Base-by-base conservation (phyloP, 2,329 filamentous ascomycete genomes). In the Penicillium sp. region DNA sequence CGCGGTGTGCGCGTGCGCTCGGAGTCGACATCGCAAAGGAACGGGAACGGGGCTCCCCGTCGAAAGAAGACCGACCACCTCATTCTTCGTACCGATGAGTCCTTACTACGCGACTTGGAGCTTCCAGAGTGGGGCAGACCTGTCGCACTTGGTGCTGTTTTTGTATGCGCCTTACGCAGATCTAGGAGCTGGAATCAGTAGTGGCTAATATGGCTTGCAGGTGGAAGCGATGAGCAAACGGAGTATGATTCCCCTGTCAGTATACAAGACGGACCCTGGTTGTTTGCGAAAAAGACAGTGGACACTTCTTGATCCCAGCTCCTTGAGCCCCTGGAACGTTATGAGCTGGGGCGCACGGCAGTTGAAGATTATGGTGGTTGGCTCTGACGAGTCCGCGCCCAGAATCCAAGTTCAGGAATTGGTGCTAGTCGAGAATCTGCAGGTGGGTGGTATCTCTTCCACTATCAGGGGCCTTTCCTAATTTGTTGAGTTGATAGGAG, bases 91-190 rank as follows among this genome's bases (percentile, higher is more conserved):
- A 77, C 76, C 1, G 75, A 79, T 59, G 81, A 87, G 31, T 76
- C 81, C 27, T 78, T 98, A 1, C 73, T 87, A 20, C 79, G 81
- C 23, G 82, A 83, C 31, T 75, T 98, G 46, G 85, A 91, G 57
- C 87, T 79, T 42, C 83, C 83, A 39, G 84, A 92, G 60, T 91
- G 83, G 69, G 93, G 93, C 1, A 81, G 84, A 40, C 93, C 93
- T 1, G 78, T 92, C 8, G 89, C 88, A 3, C 75, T 98, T 0
- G 87, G 87, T 1, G 82, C 84, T 3, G 93, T 91, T 4, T 75
- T 97, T 42, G 75, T 78, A 69, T 47, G 73, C 57, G 15, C 8
- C 29, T 9, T 25, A 25, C 15, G 37, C 10, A 13, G 15, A n/a
- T 38, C 15, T 24, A 13, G 31, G 20, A 8, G 10, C 28, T 25